phyloP scores from a whole-genome alignment of 768 basidiomycete species.

The Russula vinacea region DNA sequence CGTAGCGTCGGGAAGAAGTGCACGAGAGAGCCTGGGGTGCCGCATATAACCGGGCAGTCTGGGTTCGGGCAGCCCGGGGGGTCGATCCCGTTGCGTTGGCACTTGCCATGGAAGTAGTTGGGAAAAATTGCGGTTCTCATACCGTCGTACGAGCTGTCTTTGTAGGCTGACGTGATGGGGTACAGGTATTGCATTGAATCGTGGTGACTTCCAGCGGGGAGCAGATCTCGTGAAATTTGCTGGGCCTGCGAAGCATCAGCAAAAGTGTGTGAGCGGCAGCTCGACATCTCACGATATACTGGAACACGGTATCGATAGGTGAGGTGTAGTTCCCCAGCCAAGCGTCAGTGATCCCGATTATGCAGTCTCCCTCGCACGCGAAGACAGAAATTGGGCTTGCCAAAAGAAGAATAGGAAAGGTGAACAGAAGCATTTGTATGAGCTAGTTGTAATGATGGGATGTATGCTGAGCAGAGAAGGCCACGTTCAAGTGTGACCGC shows the following conservation, averaged over 20 bases:
- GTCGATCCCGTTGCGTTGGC: slow-evolving; percentile 52
- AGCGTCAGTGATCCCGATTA: slow-evolving; percentile 54
- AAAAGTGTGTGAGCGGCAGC: slow-evolving; percentile 15
- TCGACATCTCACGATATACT: slow-evolving; percentile 42
- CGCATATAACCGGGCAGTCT: slow-evolving; percentile 73
- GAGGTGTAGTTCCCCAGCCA: slow-evolving; percentile 50
- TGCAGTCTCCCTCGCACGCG: slow-evolving; percentile 73
- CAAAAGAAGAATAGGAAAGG: slow-evolving; percentile 27
- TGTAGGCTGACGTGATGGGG: slow-evolving; percentile 49
- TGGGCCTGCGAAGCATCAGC: slow-evolving; percentile 37
- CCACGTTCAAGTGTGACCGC: not conserved
- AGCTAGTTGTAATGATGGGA: not conserved
- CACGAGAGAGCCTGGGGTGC: slow-evolving; percentile 76
- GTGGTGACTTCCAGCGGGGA: slow-evolving; percentile 35
- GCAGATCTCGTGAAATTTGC: slow-evolving; percentile 37
- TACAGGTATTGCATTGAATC: slow-evolving; percentile 39
- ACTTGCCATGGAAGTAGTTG: slow-evolving; percentile 74
- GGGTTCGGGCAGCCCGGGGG: slow-evolving; percentile 76
- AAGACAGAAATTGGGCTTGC: slow-evolving; percentile 41
- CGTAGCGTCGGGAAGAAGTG: slow-evolving; percentile 58
- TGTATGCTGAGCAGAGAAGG: not conserved
- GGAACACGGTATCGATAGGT: slow-evolving; percentile 42
- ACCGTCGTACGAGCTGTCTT: slow-evolving; percentile 41
- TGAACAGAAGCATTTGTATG: slow-evolving; percentile 16
- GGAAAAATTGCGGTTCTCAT: slow-evolving; percentile 63